Conservation (phyloP, 129 eudicot species). For the Pulicaria dysenterica region DNA sequence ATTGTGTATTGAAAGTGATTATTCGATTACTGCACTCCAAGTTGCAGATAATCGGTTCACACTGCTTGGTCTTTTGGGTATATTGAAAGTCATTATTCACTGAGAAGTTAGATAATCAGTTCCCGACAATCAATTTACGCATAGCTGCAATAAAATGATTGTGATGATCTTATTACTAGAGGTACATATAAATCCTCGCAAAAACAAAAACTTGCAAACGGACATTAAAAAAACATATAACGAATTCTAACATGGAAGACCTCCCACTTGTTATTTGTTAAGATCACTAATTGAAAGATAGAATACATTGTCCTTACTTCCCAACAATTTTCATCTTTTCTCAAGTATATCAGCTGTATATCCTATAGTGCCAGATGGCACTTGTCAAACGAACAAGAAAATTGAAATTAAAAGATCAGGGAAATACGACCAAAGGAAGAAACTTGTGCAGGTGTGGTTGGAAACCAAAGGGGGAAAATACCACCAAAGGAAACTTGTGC, state of each 20-base stretch:
- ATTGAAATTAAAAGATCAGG: slow-evolving; percentile 10
- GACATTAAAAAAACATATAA: not conserved
- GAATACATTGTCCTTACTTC: slow-evolving; percentile 1
- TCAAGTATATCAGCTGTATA: not conserved
- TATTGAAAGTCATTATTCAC: not conserved
- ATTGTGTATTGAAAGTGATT: not conserved
- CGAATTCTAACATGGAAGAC: slow-evolving; percentile 1
- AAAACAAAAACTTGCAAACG: not conserved
- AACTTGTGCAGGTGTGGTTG: too few species aligned
- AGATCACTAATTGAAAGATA: not conserved
- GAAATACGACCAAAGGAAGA: slow-evolving; percentile 88
- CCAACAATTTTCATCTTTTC: not conserved
- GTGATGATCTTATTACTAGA: not conserved
- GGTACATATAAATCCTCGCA: not conserved
- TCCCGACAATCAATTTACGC: not conserved
- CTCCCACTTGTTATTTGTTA: not conserved
- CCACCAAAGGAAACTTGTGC: too few species aligned
- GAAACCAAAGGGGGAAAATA: too few species aligned
- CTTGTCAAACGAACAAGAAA: slow-evolving; percentile 5
- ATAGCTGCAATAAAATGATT: not conserved
- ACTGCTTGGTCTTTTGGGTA: not conserved
- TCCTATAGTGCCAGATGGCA: not conserved
- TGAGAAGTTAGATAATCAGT: not conserved
- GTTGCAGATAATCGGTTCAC: not conserved
- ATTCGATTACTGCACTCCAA: not conserved